A percentile compares a stretch with the other conserved stretches of the same genome.
These are phyloP conservation scores for Phaeosphaeriaceae sp. DNA, from an alignment of 2,329 filamentous ascomycete genomes.

Conservation along the genomic window DNA sequence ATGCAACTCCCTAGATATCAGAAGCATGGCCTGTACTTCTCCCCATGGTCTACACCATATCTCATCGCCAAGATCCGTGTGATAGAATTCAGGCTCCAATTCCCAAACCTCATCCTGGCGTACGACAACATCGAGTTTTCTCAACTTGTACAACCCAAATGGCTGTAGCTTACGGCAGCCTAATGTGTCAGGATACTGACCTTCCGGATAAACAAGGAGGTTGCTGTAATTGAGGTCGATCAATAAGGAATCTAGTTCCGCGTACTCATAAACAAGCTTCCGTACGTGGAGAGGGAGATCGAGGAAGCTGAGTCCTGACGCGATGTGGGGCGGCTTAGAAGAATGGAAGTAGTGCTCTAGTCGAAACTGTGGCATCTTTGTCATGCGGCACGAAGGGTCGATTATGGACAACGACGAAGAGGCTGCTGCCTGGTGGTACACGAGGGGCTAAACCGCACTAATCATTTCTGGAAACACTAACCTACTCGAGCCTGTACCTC, in stretches of 20 bases:
- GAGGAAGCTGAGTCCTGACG: slow-evolving; percentile 4
- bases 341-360: slow-evolving; percentile 5
- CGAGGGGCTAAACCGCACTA: too few relatives aligned
- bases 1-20: background rate
- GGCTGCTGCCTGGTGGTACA: background rate
- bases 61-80: background rate
- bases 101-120: slow-evolving; percentile 1
- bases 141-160: background rate
- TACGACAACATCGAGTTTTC: background rate
- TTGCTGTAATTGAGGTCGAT: slow-evolving; percentile 7
- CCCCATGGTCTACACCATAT: background rate
- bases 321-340: background rate
- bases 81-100: background rate
- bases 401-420: background rate
- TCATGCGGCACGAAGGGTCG: background rate
- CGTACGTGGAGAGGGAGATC: slow-evolving; percentile 5
- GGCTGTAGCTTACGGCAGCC: background rate
- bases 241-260: background rate
- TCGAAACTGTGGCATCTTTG: slow-evolving; percentile 2
- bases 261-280: slow-evolving; percentile 2
- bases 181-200: slow-evolving; percentile 1
- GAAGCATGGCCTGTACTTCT: background rate
- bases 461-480: background rate
- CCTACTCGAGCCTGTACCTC: background rate
- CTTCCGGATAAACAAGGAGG: slow-evolving; percentile 1